Percentiles rank a stretch among this genome's conserved stretches.
phyloP scores from a whole-genome alignment of 139 green algal species.

The Tetradesmus lagerheimii region DNA sequence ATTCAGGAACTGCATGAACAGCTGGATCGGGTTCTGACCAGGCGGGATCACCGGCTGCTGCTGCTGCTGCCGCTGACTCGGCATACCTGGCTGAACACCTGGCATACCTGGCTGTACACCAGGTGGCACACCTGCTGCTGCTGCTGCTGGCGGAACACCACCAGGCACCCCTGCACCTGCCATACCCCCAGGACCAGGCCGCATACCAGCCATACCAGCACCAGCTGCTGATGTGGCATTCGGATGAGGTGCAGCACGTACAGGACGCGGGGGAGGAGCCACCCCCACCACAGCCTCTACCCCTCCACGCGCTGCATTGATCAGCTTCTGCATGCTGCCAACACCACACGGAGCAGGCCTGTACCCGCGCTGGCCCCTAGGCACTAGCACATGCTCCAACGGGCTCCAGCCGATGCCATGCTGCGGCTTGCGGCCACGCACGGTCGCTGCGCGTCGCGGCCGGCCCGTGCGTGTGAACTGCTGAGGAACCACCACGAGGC shows the following conservation, averaged over 20 bases:
- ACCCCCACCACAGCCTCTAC: background rate
- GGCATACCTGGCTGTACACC: background rate
- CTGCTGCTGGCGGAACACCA: slow-evolving; percentile 8
- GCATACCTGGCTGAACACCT: too few relatives aligned
- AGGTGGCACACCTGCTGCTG: background rate
- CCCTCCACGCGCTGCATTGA: background rate
- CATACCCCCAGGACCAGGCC: background rate
- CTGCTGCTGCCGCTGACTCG: too few relatives aligned
- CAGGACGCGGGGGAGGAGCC: background rate
- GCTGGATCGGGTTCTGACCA: background rate
- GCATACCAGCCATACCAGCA: slow-evolving; percentile 1
- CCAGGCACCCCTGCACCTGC: background rate
- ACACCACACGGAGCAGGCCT: background rate
- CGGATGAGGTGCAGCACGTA: background rate
- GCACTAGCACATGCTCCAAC: slow-evolving; percentile 11
- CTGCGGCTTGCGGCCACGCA: slow-evolving; percentile 30
- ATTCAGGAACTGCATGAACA: background rate
- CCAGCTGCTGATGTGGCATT: background rate
- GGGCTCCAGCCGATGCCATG: slow-evolving; percentile 36
- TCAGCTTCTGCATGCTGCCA: background rate
- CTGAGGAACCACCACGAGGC: background rate
- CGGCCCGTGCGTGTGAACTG: slow-evolving; percentile 39
- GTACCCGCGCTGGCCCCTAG: background rate
- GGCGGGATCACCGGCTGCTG: background rate
- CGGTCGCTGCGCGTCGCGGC: slow-evolving; percentile 13